phyloP scores from a whole-genome alignment of 257 asterid species.

The Solanum chiquidenum region DNA sequence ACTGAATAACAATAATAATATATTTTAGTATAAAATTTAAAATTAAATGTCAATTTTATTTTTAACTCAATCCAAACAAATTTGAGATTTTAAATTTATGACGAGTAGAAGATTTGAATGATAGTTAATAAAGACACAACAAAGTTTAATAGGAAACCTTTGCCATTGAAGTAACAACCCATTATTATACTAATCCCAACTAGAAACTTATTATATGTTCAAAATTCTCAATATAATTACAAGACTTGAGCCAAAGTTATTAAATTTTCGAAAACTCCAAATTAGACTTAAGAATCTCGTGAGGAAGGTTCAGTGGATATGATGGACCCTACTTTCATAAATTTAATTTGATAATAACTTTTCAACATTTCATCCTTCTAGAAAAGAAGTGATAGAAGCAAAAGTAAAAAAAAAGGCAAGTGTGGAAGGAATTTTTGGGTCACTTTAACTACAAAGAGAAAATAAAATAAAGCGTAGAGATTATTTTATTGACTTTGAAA shows the following conservation, averaged over 20 bases:
- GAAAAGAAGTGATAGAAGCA: not conserved
- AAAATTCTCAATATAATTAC: not conserved
- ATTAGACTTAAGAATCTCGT: not conserved
- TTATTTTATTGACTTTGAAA: not conserved
- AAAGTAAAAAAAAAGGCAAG: not conserved
- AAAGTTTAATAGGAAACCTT: not conserved
- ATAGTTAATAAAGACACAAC: not conserved
- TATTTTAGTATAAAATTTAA: no score
- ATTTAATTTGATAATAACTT: not conserved
- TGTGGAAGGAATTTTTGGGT: not conserved
- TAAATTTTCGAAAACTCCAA: no score
- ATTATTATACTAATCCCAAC: not conserved
- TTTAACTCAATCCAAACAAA: no score
- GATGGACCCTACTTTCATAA: not conserved
- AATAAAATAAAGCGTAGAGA: not conserved
- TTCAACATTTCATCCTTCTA: not conserved
- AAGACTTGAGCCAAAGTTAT: fast-evolving
- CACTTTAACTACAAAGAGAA: not conserved
- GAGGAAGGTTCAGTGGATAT: not conserved
- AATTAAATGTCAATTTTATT: no score
- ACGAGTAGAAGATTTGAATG: no score
- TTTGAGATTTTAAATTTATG: no score
- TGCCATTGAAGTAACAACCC: not conserved
- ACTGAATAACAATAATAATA: no score
- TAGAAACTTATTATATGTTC: not conserved